Evolutionary conservation across 2,329 filamentous ascomycete genomes (phyloP).

Genomic region (Westerdykella aurantiaca): DNA sequence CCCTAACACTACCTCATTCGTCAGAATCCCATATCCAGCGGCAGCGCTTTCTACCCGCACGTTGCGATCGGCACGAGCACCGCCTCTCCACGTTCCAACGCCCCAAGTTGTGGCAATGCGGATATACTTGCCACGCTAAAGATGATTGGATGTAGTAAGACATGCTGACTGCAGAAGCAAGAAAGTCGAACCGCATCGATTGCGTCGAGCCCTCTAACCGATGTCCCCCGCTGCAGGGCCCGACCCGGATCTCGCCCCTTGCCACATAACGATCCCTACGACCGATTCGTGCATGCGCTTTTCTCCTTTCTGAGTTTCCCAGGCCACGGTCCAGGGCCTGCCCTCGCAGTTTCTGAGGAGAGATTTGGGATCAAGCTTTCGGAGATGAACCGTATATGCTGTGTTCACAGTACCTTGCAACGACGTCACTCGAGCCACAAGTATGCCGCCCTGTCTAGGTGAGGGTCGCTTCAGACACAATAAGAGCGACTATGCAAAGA

Average conservation of each 20-base stretch:
- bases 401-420: conserved; percentile 6
- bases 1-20: too few species aligned
- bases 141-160: neutral
- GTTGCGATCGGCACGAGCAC: conserved; percentile 19
- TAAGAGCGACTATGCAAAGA: conserved; percentile 4
- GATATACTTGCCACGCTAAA: neutral
- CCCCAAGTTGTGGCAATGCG: conserved; percentile 1
- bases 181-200: conserved; percentile 1
- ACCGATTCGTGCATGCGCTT: conserved; percentile 14
- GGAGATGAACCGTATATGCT: conserved; percentile 27
- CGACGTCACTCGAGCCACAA: conserved; percentile 16
- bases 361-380: conserved; percentile 1
- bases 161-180: neutral
- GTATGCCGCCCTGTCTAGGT: neutral
- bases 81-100: conserved; percentile 19
- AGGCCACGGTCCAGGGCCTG: conserved; percentile 2
- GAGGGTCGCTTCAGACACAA: neutral
- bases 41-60: conserved; percentile 7
- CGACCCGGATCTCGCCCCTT: conserved; percentile 7
- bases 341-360: conserved; percentile 6
- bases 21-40: too few species aligned
- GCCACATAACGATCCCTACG: conserved; percentile 10
- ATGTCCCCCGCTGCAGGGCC: conserved; percentile 12
- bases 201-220: neutral
- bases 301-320: conserved; percentile 1